Percentiles rank a stretch among this genome's conserved stretches.
Conservation (phyloP, 768 basidiomycete genomes). For the Psilocybe cyanescens region DNA sequence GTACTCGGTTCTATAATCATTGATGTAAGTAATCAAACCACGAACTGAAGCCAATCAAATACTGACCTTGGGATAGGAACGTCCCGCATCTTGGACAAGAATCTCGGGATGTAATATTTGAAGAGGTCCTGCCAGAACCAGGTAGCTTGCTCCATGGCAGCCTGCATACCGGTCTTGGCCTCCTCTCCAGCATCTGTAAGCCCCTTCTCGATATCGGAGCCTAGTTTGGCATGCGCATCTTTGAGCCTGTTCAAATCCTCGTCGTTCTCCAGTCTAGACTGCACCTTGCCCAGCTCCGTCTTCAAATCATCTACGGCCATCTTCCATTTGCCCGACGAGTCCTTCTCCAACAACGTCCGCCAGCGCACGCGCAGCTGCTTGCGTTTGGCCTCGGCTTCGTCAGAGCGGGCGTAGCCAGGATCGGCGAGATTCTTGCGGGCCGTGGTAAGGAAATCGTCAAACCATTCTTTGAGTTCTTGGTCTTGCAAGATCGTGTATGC, state of each 20-base stretch:
- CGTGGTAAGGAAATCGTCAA: conserved; percentile 54
- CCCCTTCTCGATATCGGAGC: conserved; percentile 49
- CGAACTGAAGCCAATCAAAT: not conserved
- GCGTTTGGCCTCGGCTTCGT: conserved; percentile 45
- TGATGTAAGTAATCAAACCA: not conserved
- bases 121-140: conserved; percentile 87
- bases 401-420: conserved; percentile 54
- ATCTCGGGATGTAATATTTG: conserved; percentile 74
- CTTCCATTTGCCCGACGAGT: conserved; percentile 58
- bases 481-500: conserved; percentile 57
- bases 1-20: conserved; percentile 63
- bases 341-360: conserved; percentile 48
- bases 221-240: conserved; percentile 52
- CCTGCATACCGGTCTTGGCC: conserved; percentile 37
- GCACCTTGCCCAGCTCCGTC: conserved; percentile 46
- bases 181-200: conserved; percentile 25
- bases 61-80: conserved; percentile 72
- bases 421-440: conserved; percentile 50
- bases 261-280: conserved; percentile 50
- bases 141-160: conserved; percentile 60
- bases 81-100: conserved; percentile 54
- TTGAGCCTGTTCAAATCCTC: conserved; percentile 50
- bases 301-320: conserved; percentile 48
- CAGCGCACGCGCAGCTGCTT: conserved; percentile 54
- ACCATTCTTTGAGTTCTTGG: conserved; percentile 53